A percentile compares a stretch with the other conserved stretches of the same genome.
phyloP scores from a whole-genome alignment of 2,329 filamentous ascomycete species.

The Lecanosticta acicola region DNA sequence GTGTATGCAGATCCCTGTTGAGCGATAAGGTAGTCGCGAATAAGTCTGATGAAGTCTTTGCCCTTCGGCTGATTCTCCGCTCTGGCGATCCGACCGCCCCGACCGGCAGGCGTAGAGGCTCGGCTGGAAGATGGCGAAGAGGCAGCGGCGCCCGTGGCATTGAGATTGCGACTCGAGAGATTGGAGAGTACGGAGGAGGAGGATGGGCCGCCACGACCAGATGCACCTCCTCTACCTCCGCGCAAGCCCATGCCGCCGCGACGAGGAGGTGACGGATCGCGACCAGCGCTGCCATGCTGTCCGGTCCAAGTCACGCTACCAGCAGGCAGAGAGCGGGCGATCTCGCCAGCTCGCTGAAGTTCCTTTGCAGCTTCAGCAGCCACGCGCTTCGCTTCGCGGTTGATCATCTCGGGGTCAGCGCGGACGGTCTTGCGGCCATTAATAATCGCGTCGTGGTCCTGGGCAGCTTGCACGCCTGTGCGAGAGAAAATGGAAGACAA shows the following conservation, averaged over 20 bases:
- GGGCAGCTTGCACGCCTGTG: slow-evolving; percentile 79
- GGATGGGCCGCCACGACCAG: slow-evolving; percentile 36
- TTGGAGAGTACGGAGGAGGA: slow-evolving; percentile 41
- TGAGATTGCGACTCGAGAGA: slow-evolving; percentile 38
- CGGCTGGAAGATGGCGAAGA: slow-evolving; percentile 27
- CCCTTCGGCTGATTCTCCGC: slow-evolving; percentile 30
- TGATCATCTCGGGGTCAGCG: slow-evolving; percentile 72
- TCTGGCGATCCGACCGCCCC: slow-evolving; percentile 2
- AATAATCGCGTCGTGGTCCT: slow-evolving; percentile 89
- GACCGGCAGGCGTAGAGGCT: slow-evolving; percentile 19
- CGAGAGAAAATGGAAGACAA: slow-evolving; percentile 85
- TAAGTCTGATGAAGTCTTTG: slow-evolving; percentile 48
- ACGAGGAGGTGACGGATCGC: slow-evolving; percentile 53
- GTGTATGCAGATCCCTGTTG: slow-evolving; percentile 76
- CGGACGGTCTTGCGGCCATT: slow-evolving; percentile 61
- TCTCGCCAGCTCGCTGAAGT: slow-evolving; percentile 65
- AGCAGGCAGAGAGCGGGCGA: slow-evolving; percentile 66
- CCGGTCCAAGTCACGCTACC: slow-evolving; percentile 95
- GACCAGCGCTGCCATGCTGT: slow-evolving; percentile 68
- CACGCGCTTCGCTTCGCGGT: slow-evolving; percentile 73
- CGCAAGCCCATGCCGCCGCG: slow-evolving; percentile 40
- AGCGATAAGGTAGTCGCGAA: slow-evolving; percentile 69
- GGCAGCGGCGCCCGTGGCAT: slow-evolving; percentile 25
- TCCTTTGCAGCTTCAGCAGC: slow-evolving; percentile 72
- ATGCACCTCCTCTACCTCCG: slow-evolving; percentile 21